Conservation (phyloP, 768 basidiomycete genomes). For the Lentinula guzmanii region DNA sequence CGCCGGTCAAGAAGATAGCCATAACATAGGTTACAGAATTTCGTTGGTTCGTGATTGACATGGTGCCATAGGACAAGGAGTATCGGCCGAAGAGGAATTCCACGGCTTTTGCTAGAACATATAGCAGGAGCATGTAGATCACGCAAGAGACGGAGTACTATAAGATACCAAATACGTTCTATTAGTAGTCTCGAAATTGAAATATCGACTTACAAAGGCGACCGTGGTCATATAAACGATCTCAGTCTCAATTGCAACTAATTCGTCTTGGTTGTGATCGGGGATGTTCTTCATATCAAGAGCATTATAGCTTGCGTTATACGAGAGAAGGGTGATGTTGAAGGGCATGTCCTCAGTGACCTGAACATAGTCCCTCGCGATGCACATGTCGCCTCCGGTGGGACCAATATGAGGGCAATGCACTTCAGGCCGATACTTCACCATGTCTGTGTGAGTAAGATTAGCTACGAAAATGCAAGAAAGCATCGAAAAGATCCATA, state of each 20-base stretch:
- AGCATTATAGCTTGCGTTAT: constrained; percentile 5
- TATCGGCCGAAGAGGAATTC: not conserved
- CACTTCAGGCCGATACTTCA: constrained; percentile 6
- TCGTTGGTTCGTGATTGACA: not conserved
- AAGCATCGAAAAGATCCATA: not conserved
- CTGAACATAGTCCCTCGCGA: constrained; percentile 3
- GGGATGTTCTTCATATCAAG: not conserved
- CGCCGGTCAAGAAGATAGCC: not conserved
- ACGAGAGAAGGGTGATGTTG: not conserved
- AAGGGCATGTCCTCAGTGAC: not conserved
- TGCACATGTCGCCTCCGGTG: constrained; percentile 9
- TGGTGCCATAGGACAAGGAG: not conserved
- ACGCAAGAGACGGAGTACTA: not conserved
- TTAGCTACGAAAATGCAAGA: not conserved
- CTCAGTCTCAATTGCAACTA: not conserved
- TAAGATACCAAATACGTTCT: not conserved
- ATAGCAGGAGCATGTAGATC: not conserved
- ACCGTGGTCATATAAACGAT: not conserved
- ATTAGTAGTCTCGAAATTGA: not conserved
- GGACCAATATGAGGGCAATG: constrained; percentile 10
- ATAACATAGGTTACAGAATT: constrained; percentile 1
- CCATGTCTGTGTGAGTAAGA: constrained; percentile 1
- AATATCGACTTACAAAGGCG: not conserved
- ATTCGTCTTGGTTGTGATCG: not conserved
- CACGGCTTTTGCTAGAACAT: not conserved